Evolutionary conservation across 2,329 filamentous ascomycete species (phyloP), one percentile per base, ranked within the genome.

Genomic region (Didymella lethalis): DNA sequence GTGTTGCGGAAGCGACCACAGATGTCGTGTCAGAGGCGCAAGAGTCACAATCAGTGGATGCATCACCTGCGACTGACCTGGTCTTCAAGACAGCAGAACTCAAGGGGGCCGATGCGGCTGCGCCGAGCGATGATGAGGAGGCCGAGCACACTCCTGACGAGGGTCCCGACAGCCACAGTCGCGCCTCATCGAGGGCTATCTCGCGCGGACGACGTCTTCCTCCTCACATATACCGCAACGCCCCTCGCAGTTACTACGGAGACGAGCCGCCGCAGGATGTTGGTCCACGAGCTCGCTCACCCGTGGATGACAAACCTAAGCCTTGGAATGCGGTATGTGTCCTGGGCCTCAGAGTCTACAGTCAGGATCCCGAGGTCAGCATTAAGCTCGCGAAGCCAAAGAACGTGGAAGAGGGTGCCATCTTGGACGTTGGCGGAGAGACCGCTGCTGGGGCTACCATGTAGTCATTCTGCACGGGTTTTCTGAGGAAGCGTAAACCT

Each of bases 291-390:
- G 41, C 40, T 32, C 46, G 48, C 28, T 47, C 45, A 11, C 59
- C 54, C 18, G 46, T 43, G 12, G 64, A 67, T 32, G 61, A 64
- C 29, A 65, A 62, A 28, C 62, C 64, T 16, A 73, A 72, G 54
- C 83, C 83, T 0, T 88, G 85, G 86, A 86, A 87, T 63, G 85
- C 86, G 0, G 80, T 87, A 0, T 86, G 84, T 63, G 84, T 87
- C 2, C 77, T 87, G 2, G 86, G 86, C 0, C 66, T 88, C 40
- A 73, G 84, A 7, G 84, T 88, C 0, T 88, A 75, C 43, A 69
- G 66, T 29, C 62, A 68, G 36, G 72, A 76, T 44, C 45, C 63
- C 0, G 68, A 71, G 6, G 69, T 75, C 2, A 76, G 63, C 29
- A 75, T 77, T 44, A 66, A 69, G 50, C 55, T 76, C 8, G 60